These are phyloP conservation scores for Camelina hispida DNA, from an alignment of 345 rosid genomes.

Conservation along the genomic window DNA sequence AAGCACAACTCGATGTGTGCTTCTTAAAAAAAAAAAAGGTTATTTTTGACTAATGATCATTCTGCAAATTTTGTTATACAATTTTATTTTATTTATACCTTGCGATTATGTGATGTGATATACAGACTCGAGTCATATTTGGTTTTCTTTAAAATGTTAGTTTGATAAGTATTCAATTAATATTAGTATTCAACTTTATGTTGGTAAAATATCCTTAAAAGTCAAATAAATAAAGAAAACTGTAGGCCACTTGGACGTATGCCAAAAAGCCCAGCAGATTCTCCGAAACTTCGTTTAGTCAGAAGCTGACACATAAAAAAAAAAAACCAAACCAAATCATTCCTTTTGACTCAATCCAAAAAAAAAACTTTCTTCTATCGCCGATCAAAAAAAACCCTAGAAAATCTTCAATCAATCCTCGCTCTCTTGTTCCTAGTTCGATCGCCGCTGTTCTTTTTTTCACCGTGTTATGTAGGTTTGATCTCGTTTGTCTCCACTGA, in stretches of 20 bases:
- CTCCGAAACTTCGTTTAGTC: constrained; percentile 21
- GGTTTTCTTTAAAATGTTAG: too few relatives aligned
- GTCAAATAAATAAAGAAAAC: background rate
- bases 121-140: too few relatives aligned
- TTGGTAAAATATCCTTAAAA: background rate
- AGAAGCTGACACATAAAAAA: background rate
- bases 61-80: too few relatives aligned
- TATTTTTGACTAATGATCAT: too few relatives aligned
- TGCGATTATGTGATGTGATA: too few relatives aligned
- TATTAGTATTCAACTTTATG: background rate
- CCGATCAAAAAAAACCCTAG: constrained; percentile 28
- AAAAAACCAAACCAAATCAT: background rate
- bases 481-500: constrained; percentile 16
- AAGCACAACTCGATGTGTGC: too few relatives aligned
- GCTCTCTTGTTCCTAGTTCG: background rate
- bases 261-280: constrained; percentile 7
- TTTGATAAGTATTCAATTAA: too few relatives aligned
- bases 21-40: too few relatives aligned
- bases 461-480: constrained; percentile 29
- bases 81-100: too few relatives aligned
- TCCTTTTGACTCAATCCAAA: constrained; percentile 2
- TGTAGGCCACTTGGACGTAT: constrained; percentile 4
- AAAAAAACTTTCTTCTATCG: background rate
- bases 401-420: background rate
- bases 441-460: background rate